Evolutionary conservation across 176 grass and related monocot species (phyloP), one percentile per base, ranked within the genome.

Genomic region (Paspalum vaginatum): DNA sequence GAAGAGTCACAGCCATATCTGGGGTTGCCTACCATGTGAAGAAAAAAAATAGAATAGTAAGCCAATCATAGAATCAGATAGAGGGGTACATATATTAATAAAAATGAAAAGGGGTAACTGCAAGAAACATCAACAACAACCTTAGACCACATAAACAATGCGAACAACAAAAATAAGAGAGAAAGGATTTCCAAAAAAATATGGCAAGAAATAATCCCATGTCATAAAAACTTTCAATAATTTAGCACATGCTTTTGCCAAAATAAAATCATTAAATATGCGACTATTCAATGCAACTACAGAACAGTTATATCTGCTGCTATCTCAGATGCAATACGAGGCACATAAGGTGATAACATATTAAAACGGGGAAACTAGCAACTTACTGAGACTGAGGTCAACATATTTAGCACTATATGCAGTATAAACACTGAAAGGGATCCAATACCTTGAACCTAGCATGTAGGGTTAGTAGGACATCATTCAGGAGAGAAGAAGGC

Each of bases 401-500:
- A 85, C 0, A 78, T 27, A 26, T 63, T 72, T 16, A 80, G 56
- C n/a, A 42, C 32, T 79, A 38, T 46, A 69, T 38, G 78, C 67
- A 78, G 38, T 65, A 77, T 54, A 50, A 45, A 66, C 56, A 61
- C 13, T 65, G 32, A 66, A 81, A 76, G 61, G 66, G 63, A 46
- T 64, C 16, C 26, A 79, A 58, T 89, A 98, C 95, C 92, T 99
- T 99, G 79, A 99, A 99, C 65, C 96, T 86, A 86, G 96, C 96
- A 79, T 99, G 96, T 66, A 99, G 86, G 83, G 96, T 99, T 53
- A 95, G 88, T 65, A 99, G 88, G 56, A 95, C 90, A 89, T 99
- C 96, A 88, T 99, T 99, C 68, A 99, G 88, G 50, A 95, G 81
- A 78, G 96, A 88, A n/a, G 93, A 99, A 84, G 96, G 90, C 96